Base-by-base conservation (phyloP, 176 grass and related monocot genomes). In the Bolboschoenus planiculmis region DNA sequence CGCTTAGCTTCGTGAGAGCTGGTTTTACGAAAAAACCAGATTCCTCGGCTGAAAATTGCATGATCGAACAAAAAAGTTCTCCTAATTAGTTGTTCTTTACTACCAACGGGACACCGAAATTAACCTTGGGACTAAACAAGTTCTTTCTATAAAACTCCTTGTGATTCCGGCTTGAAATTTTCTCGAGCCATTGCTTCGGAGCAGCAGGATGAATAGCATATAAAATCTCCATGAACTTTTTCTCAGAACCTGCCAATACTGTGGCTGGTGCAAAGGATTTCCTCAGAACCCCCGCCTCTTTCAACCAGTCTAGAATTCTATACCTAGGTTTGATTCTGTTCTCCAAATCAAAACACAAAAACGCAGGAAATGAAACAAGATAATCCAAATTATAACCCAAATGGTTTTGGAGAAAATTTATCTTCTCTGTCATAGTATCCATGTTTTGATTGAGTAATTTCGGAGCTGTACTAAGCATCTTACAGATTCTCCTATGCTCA, bases 181-280 rank as follows among this genome's bases (percentile, higher is more conserved):
- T 87, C 59, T 94, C 95, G 27, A 97, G 90, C 92, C 95, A 97
- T 85, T 92, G 82, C 76, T 97, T 97, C 20, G 92, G 95, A 79
- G 73, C 95, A 78, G 90, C 90, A 56, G 95, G 95, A 84, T 97
- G 90, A 47, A 88, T 78, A 79, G 73, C 65, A 79, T 87, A 90
- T 64, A 97, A 92, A 77, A 79, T 87, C 8, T 64, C 39, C 82
- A 97, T 92, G 79, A 97, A 97, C 61, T 55, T 88, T 85, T 83
- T 97, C 63, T 94, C 95, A n/a, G 95, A 97, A 75, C 84, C 86
- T 74, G 88, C 84, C 83, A 94, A 87, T 42, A 94, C 84, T 15
- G 88, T 97, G 58, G 90, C 87, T 13, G 90, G 95, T 20, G 92
- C 34, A 81, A 88, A 78, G 20, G 31, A n/a, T 54, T 86, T 94